Percentiles rank a stretch among this genome's conserved stretches.
Evolutionary conservation across 2,329 filamentous ascomycete species (phyloP).

Genomic region (Pestalotiopsis sp.): DNA sequence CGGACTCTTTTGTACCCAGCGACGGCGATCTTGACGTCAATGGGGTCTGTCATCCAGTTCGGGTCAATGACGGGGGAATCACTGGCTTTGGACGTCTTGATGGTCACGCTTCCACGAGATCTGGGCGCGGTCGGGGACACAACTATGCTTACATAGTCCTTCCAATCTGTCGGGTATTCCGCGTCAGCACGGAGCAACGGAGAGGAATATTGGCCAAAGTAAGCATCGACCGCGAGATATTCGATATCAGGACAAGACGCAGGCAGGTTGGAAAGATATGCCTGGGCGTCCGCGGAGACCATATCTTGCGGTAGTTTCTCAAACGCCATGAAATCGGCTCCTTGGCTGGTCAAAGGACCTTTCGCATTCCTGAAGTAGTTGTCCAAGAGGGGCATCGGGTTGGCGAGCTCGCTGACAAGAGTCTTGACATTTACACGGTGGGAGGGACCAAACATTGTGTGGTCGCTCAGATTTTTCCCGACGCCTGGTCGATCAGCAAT

Average conservation of each 20-base stretch:
- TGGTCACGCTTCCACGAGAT: slow-evolving; percentile 21
- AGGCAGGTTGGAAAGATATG: slow-evolving; percentile 21
- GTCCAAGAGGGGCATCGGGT: neutral
- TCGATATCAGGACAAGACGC: slow-evolving; percentile 29
- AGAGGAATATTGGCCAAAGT: slow-evolving; percentile 17
- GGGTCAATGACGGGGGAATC: slow-evolving; percentile 40
- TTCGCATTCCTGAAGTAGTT: neutral
- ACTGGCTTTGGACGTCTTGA: slow-evolving; percentile 13
- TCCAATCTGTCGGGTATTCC: slow-evolving; percentile 17
- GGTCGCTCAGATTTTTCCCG: slow-evolving; percentile 61
- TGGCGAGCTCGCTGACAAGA: neutral
- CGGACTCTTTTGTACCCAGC: slow-evolving; percentile 45
- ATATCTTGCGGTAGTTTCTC: neutral
- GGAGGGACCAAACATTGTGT: slow-evolving; percentile 31
- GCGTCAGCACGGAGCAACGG: neutral
- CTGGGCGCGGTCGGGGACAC: neutral
- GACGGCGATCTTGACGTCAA: slow-evolving; percentile 47
- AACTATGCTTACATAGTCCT: slow-evolving; percentile 17
- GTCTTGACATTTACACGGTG: slow-evolving; percentile 12
- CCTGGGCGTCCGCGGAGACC: neutral
- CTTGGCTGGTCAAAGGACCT: slow-evolving; percentile 13
- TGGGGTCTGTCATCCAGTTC: slow-evolving; percentile 45
- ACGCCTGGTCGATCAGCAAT: slow-evolving; percentile 58
- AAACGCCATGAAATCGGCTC: neutral
- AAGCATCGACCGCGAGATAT: slow-evolving; percentile 18